These are phyloP conservation scores for Salinomyces thailandicus DNA, from an alignment of 2,329 filamentous ascomycete species.

Conservation along the genomic window DNA sequence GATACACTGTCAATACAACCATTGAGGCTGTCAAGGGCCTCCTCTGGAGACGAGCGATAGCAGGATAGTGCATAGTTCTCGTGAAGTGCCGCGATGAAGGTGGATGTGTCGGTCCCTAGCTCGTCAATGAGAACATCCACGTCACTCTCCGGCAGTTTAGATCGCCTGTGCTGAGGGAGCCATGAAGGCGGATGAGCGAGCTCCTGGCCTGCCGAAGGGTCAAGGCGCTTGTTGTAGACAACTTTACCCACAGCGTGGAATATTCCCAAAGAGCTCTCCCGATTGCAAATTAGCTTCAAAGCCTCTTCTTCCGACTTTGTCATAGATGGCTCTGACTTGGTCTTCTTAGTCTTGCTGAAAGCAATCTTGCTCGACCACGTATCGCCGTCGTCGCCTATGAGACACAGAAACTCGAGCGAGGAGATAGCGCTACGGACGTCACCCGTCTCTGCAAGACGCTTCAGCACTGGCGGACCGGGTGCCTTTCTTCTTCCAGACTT, in stretches of 20 bases:
- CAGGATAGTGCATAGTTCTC: slow-evolving; percentile 91
- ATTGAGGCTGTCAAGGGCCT: slow-evolving; percentile 66
- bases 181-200: slow-evolving; percentile 36
- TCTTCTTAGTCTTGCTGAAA: slow-evolving; percentile 58
- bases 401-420: slow-evolving; percentile 81
- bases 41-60: slow-evolving; percentile 46
- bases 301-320: slow-evolving; percentile 72
- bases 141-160: slow-evolving; percentile 35
- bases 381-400: slow-evolving; percentile 64
- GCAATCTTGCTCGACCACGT: slow-evolving; percentile 66
- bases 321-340: slow-evolving; percentile 47
- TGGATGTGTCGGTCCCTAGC: slow-evolving; percentile 82
- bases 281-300: slow-evolving; percentile 68
- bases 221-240: slow-evolving; percentile 85
- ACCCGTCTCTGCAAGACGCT: slow-evolving; percentile 71
- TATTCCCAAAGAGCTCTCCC: slow-evolving; percentile 82
- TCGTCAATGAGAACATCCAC: slow-evolving; percentile 75
- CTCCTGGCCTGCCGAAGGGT: slow-evolving; percentile 31
- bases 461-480: slow-evolving; percentile 68
- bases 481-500: slow-evolving; percentile 64
- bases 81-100: slow-evolving; percentile 80
- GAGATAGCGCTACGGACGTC: slow-evolving; percentile 90
- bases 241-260: slow-evolving; percentile 96
- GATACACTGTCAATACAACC: slow-evolving; percentile 81
- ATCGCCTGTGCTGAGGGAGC: slow-evolving; percentile 35